Evolutionary conservation across 73 alveolate genomes (phyloP), one percentile per base, ranked within the genome.

Genomic region (Tetrahymena borealis): DNA sequence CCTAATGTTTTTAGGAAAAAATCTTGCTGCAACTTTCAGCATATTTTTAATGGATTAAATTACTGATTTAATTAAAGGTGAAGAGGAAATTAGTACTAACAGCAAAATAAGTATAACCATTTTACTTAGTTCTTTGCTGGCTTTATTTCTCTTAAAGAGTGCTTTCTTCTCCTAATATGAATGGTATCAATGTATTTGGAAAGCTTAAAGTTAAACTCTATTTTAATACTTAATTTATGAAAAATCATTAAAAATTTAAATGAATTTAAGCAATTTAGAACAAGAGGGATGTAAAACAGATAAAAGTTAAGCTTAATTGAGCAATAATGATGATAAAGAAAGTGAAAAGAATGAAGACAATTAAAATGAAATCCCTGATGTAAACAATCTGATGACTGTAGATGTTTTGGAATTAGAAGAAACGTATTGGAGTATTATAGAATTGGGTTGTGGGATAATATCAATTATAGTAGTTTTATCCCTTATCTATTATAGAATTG

Each of bases 281-380:
- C 11, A 24, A 60, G 85, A 60, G 28, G 18, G 0, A 60, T n/a
- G 11, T 24, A 4, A 10, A 3, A 6, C 4, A 38, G 24, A 60
- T 60, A 20, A 0, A 9, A 60, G 28, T 2, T 18, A 60, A 60
- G 85, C 16, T 10, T 10, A 60, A 0, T 32, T 10, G 2, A 18
- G 11, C 28, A 60, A 60, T 20, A 0, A 11, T 60, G 40, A 32
- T 32, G 33, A 79, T 79, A 79, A 79, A 20, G 78, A 39, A 11
- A 38, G 78, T 7, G 90, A 92, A 39, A 78, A 92, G 85, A 92
- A 90, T 93, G 91, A 92, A 42, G 94, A 91, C 78, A 91, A 91
- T 33, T 91, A 91, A 35, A 33, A 91, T 43, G 91, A n/a, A n/a
- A n/a, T 91, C n/a, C 93, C 95, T 20, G 91, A 93, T 90, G 95